A percentile compares a stretch with the other conserved stretches of the same genome.
Conservation (phyloP, 2,329 filamentous ascomycete species). For the Teratosphaeria pseudoeucalypti region DNA sequence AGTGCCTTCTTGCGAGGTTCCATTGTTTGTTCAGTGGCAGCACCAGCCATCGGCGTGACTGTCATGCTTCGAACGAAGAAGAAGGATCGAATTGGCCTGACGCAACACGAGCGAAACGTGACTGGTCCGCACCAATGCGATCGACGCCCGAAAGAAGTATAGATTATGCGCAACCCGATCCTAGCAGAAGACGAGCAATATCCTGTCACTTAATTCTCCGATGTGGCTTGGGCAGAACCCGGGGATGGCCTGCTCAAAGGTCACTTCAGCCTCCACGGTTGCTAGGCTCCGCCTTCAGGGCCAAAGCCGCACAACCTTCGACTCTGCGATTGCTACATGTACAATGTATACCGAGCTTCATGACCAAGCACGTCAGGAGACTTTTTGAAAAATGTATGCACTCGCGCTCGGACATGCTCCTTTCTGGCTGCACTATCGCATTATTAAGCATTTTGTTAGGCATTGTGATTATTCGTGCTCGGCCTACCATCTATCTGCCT, state of each 20-base stretch:
- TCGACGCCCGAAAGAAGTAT: not conserved
- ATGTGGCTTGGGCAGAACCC: not conserved
- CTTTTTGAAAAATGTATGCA: not conserved
- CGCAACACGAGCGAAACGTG: not conserved
- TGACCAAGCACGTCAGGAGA: not conserved
- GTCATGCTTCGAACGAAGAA: not conserved
- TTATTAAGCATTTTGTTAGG: too few species aligned
- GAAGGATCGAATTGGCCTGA: not conserved
- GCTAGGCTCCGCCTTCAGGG: not conserved
- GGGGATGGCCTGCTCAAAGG: not conserved
- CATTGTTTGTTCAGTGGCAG: too few species aligned
- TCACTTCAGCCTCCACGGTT: not conserved
- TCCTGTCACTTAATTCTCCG: not conserved
- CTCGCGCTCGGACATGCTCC: too few species aligned
- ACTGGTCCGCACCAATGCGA: not conserved
- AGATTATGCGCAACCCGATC: not conserved
- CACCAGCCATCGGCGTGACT: not conserved
- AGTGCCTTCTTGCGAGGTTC: not conserved
- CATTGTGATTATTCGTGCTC: too few species aligned
- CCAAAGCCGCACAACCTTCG: not conserved
- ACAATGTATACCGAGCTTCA: not conserved
- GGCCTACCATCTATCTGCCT: not conserved
- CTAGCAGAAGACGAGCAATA: not conserved
- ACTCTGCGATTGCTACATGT: not conserved
- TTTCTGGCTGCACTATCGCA: too few species aligned